A percentile compares a stretch with the other conserved stretches of the same genome.
Conservation (phyloP, 805 yeast genomes). For the Candida piceae region DNA sequence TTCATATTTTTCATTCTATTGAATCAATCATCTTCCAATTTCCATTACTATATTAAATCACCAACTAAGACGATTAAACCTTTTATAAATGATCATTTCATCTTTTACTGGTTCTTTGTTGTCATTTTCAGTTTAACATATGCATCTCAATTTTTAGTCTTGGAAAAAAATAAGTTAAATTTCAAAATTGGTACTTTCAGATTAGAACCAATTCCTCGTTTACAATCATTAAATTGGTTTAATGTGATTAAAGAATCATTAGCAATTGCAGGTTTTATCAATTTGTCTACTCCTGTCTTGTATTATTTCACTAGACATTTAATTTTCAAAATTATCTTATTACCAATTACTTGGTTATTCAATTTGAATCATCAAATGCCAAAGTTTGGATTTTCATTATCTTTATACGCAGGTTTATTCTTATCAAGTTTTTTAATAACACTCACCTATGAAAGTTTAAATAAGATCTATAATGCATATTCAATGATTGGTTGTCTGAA, state of each 20-base stretch:
- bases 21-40: slow-evolving; percentile 16
- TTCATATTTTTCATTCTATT: slow-evolving; percentile 15
- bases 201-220: slow-evolving; percentile 33
- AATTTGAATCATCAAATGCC: slow-evolving; percentile 40
- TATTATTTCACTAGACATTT: slow-evolving; percentile 37
- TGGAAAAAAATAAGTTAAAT: slow-evolving; percentile 50
- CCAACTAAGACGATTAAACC: slow-evolving; percentile 38
- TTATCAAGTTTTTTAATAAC: slow-evolving; percentile 32
- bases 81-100: slow-evolving; percentile 37
- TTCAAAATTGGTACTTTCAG: slow-evolving; percentile 41
- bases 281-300: slow-evolving; percentile 33
- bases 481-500: slow-evolving; percentile 69
- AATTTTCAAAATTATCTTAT: slow-evolving; percentile 36
- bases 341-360: slow-evolving; percentile 27
- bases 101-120: slow-evolving; percentile 46
- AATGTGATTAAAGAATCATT: slow-evolving; percentile 35
- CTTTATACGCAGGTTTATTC: slow-evolving; percentile 27
- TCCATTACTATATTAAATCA: slow-evolving; percentile 27
- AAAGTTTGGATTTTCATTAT: slow-evolving; percentile 29
- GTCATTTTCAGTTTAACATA: slow-evolving; percentile 39
- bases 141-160: slow-evolving; percentile 43
- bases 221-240: slow-evolving; percentile 21
- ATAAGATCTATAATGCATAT: slow-evolving; percentile 58
- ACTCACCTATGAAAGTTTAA: slow-evolving; percentile 49
- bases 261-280: slow-evolving; percentile 27